Evolutionary conservation across 331 rosid species (phyloP), one percentile per base, ranked within the genome.

Genomic region (Prunus yedoensis): DNA sequence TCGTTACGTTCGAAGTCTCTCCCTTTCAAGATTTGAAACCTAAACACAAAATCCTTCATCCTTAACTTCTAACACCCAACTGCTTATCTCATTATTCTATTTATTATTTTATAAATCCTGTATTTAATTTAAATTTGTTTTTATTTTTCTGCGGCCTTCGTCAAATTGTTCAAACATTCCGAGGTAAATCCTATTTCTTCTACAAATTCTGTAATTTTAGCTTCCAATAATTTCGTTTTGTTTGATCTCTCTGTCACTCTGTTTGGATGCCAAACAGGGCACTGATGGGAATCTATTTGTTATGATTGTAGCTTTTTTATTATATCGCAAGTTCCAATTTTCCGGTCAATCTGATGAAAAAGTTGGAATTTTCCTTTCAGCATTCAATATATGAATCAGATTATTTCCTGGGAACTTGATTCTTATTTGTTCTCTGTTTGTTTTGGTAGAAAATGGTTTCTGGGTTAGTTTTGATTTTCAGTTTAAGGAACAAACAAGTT

Each of bases 231-330:
- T 52, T 71, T 71, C 52, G 16, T 70, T 53, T 18, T 32, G 52
- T 71, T 35, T 35, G 75, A 71, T 71, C 52, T 13, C 28, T 71
- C 28, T 21, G 52, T 56, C n/a, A 71, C 75, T 71, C 53, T 54
- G 16, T 32, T 38, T 35, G 51, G 53, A 54, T 54, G 21, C 58
- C 32, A 52, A n/a, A n/a, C n/a, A 30, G 43, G 43, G 43, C 43
- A 38, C 43, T 38, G 6, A 38, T 38, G 43, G 71, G 35, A 21
- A 66, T 66, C 38, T 13, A 43, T 66, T 20, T 66, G 51, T 38
- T 20, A 27, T 10, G 28, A 41, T 66, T 66, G 56, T 28, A 27
- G 1, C n/a, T 12, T 59, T 57, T 59, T 51, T 14, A 51, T 14
- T 13, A 15, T 13, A 61, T 16, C 66, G 20, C 57, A 28, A 61